Evolutionary conservation across 805 yeast genomes (phyloP).

Genomic region (Yarrowia yakushimensis): DNA sequence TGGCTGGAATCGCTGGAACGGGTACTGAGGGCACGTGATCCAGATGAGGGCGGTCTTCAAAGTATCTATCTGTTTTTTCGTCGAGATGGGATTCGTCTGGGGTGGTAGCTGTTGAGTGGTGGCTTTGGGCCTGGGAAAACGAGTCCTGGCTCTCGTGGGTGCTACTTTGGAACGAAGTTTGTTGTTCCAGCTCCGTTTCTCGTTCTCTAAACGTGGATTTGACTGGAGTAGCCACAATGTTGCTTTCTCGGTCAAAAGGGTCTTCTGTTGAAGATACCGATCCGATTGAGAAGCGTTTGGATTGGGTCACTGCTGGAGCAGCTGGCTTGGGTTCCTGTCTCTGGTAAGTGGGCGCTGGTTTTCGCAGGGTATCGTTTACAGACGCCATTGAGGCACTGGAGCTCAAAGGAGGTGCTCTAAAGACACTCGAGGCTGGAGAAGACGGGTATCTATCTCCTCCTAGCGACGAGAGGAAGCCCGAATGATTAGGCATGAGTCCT

Average conservation of each 20-base stretch:
- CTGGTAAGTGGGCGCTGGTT: not conserved
- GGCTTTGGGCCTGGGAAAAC: not conserved
- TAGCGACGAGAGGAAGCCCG: conserved; percentile 9
- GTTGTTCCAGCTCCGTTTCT: not conserved
- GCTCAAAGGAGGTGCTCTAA: not conserved
- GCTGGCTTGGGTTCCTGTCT: not conserved
- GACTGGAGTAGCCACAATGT: not conserved
- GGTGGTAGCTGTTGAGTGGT: not conserved
- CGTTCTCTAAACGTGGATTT: not conserved
- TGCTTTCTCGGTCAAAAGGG: conserved; percentile 7
- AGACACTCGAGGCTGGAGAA: conserved; percentile 13
- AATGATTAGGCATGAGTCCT: not conserved
- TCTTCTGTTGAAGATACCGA: not conserved
- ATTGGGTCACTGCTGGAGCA: too few relatives aligned
- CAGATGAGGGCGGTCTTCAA: not conserved
- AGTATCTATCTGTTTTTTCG: not conserved
- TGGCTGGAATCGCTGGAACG: not conserved
- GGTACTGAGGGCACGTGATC: not conserved
- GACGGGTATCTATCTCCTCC: conserved; percentile 16
- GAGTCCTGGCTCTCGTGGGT: not conserved
- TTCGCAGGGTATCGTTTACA: not conserved
- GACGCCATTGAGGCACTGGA: conserved; percentile 7
- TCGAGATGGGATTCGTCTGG: not conserved
- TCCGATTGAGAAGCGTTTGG: conserved; percentile 2
- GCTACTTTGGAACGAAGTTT: not conserved